Percentiles rank a stretch among this genome's conserved stretches.
These are phyloP conservation scores for Aspergillus biplanus DNA, from an alignment of 495 filamentous ascomycete species.

Conservation along the genomic window DNA sequence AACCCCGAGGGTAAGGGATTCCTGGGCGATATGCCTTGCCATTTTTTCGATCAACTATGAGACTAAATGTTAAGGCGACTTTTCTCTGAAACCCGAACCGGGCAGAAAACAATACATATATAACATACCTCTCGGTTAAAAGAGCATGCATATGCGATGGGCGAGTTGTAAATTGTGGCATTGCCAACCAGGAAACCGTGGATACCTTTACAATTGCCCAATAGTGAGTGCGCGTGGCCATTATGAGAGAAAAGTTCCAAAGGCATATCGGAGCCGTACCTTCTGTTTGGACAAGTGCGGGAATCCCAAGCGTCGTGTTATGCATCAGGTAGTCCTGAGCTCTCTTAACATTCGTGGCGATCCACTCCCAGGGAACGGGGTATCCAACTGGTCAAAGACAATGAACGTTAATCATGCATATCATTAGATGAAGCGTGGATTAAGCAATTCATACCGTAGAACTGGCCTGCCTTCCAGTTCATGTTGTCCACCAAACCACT, in stretches of 20 bases:
- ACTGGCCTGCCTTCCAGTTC: slow-evolving; percentile 62
- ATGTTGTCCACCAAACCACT: slow-evolving; percentile 68
- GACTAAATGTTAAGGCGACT: slow-evolving; percentile 3
- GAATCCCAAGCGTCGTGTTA: slow-evolving; percentile 67
- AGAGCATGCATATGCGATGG: slow-evolving; percentile 69
- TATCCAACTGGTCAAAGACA: slow-evolving; percentile 56
- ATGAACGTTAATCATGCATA: slow-evolving; percentile 1
- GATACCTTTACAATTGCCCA: slow-evolving; percentile 44
- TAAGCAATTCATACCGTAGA: slow-evolving; percentile 51
- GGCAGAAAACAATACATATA: neutral
- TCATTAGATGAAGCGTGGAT: neutral
- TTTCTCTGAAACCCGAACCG: neutral
- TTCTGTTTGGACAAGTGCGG: slow-evolving; percentile 71
- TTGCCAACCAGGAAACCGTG: slow-evolving; percentile 71
- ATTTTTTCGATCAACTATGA: slow-evolving; percentile 59
- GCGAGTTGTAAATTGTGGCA: slow-evolving; percentile 76
- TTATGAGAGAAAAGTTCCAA: neutral
- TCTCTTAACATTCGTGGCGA: slow-evolving; percentile 59
- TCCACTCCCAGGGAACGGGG: slow-evolving; percentile 63
- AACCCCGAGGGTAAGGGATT: slow-evolving; percentile 64
- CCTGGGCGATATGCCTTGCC: slow-evolving; percentile 61
- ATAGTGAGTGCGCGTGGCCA: neutral
- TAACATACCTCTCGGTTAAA: slow-evolving; percentile 55
- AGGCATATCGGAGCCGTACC: slow-evolving; percentile 29
- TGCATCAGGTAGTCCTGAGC: slow-evolving; percentile 68